Evolutionary conservation across 768 basidiomycete species (phyloP).

Genomic region (Suillus americanus): DNA sequence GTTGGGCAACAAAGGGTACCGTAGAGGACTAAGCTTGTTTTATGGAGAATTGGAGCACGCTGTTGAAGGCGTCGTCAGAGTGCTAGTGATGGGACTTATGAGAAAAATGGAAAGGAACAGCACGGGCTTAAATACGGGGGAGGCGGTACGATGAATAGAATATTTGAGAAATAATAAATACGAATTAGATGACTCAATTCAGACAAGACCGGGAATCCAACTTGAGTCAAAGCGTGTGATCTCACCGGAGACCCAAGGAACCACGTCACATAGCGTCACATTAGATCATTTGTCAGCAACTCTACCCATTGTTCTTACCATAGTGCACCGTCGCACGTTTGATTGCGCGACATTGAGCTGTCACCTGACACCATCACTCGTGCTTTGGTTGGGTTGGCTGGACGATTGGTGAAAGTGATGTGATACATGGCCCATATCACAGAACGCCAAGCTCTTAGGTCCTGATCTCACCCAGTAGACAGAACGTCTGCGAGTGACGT

Average conservation of each 20-base stretch:
- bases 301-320: background rate
- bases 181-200: constrained; percentile 32
- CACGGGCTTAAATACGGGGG: constrained; percentile 33
- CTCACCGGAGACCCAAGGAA: constrained; percentile 3
- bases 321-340: constrained; percentile 12
- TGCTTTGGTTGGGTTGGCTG: background rate
- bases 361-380: background rate
- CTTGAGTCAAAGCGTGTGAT: constrained; percentile 8
- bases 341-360: constrained; percentile 11
- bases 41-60: constrained; percentile 2
- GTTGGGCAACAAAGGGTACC: constrained; percentile 10
- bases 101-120: constrained; percentile 20
- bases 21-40: background rate
- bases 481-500: background rate
- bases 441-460: background rate
- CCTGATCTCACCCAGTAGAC: background rate
- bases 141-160: constrained; percentile 37
- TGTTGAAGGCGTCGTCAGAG: constrained; percentile 13
- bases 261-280: constrained; percentile 7
- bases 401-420: background rate
- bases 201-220: constrained; percentile 23
- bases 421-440: background rate
- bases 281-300: background rate
- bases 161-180: constrained; percentile 32
- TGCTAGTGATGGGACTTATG: constrained; percentile 15